A percentile compares a stretch with the other conserved stretches of the same genome.
Conservation (phyloP, 768 basidiomycete species). For the Tricholoma sp. region DNA sequence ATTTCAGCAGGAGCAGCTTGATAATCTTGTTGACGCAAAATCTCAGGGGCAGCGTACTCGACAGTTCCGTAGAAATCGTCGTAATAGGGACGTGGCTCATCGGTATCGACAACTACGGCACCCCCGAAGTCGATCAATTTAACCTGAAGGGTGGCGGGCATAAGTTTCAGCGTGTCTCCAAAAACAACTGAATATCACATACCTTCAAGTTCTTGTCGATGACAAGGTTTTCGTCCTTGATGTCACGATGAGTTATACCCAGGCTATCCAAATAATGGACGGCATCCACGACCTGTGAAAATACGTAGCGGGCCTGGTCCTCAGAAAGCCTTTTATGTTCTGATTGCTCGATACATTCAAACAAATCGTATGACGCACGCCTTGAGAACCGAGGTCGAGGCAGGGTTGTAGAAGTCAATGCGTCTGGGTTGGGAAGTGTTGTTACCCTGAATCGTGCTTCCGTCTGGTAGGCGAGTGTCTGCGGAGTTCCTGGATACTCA, state of each 20-base stretch:
- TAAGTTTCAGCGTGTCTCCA: not conserved
- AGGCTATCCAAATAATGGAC: slow-evolving; percentile 74
- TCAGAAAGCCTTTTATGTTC: slow-evolving; percentile 76
- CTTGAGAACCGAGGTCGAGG: slow-evolving; percentile 47
- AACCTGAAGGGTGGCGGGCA: slow-evolving; percentile 41
- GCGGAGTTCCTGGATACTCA: not conserved
- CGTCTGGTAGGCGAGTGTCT: not conserved
- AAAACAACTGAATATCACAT: slow-evolving; percentile 9
- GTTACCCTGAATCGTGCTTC: not conserved
- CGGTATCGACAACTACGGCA: slow-evolving; percentile 68
- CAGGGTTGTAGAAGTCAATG: slow-evolving; percentile 11
- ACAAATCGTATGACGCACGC: slow-evolving; percentile 85
- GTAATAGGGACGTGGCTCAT: slow-evolving; percentile 59
- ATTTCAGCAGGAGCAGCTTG: slow-evolving; percentile 93
- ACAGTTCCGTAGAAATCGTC: slow-evolving; percentile 88
- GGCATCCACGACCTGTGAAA: slow-evolving; percentile 83
- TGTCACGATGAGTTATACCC: slow-evolving; percentile 91
- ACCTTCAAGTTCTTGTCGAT: slow-evolving; percentile 72
- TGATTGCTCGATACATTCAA: slow-evolving; percentile 91
- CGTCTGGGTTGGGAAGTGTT: slow-evolving; percentile 10
- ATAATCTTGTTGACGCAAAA: slow-evolving; percentile 82
- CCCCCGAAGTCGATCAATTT: slow-evolving; percentile 97
- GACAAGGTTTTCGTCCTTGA: slow-evolving; percentile 95
- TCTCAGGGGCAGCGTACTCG: slow-evolving; percentile 94
- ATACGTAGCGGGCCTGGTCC: slow-evolving; percentile 73